phyloP scores from a whole-genome alignment of 495 filamentous ascomycete species.

The Amphirosellinia nigrospora region DNA sequence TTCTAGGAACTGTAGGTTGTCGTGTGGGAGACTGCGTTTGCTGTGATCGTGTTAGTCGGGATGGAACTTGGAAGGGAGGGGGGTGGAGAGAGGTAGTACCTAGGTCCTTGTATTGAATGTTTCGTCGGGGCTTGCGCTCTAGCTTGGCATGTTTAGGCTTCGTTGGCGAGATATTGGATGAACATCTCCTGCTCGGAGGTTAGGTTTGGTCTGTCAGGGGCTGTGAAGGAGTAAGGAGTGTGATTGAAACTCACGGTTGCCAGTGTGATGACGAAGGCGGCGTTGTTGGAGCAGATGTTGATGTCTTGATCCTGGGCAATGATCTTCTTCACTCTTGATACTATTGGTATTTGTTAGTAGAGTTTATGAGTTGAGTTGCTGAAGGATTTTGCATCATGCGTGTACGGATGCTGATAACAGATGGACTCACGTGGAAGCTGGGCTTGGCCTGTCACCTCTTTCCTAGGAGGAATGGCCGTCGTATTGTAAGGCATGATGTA shows the following conservation, averaged over 20 bases:
- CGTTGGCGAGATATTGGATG: conserved; percentile 86
- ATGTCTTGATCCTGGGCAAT: conserved; percentile 88
- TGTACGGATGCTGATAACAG: background rate
- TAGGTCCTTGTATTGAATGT: conserved; percentile 95
- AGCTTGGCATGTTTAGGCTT: conserved; percentile 85
- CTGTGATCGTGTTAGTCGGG: conserved; percentile 45
- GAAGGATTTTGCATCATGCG: background rate
- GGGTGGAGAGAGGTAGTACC: background rate
- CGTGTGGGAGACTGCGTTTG: conserved; percentile 84
- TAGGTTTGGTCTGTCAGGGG: conserved; percentile 13
- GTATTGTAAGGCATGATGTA: conserved; percentile 85
- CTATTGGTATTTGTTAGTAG: conserved; percentile 50
- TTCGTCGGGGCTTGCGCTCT: conserved; percentile 88
- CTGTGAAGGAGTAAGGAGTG: conserved; percentile 1
- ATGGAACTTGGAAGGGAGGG: background rate
- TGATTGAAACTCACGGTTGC: conserved; percentile 67
- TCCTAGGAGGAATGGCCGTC: conserved; percentile 74
- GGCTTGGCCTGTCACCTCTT: conserved; percentile 84
- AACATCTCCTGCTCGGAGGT: conserved; percentile 81
- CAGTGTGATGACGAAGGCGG: conserved; percentile 91
- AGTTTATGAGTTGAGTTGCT: conserved; percentile 6
- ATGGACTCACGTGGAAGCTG: conserved; percentile 78
- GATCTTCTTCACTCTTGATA: conserved; percentile 92
- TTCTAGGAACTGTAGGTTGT: conserved; percentile 93
- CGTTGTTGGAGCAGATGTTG: conserved; percentile 82